Evolutionary conservation across 2,329 filamentous ascomycete genomes (phyloP), one percentile per base, ranked within the genome.

Genomic region (Sporothrix variecibatus): DNA sequence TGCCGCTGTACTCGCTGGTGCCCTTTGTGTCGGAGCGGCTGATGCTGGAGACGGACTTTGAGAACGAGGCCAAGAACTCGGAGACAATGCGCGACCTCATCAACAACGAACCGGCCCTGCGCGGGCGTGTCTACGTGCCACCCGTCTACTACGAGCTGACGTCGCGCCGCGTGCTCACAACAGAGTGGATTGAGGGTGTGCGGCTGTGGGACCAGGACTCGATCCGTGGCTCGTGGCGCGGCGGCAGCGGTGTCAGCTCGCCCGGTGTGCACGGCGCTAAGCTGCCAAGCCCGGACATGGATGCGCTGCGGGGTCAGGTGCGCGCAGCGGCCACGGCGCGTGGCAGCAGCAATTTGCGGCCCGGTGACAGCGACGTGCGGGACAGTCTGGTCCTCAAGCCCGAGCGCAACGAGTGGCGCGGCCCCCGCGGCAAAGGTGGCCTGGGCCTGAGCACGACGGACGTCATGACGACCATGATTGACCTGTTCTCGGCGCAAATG

Each of bases 151-250:
- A 91, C 3, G 94, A 97, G 75, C 87, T 98, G 38, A 94, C 90
- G 71, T 94, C 93, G 20, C 92, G 87, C 80, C 89, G 96, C 51
- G 91, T 99, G 68, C 92, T 99, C 85, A 97, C 95, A 0, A 94
- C 95, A 0, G 96, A 99, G 81, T 99, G 96, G 96, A 97, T 99
- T 75, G 96, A 99, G 82, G 96, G 96, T 7, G 90, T 97, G 2
- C 89, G 95, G 1, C 86, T 99, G 2, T 97, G 95, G 94, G 95
- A 98, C 79, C 97, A 97, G 81, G 90, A 93, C 74, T 87, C 92
- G 72, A 91, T 98, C 80, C 92, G 90, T 0, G 87, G 87, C 2
- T 86, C 88, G 4, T 98, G 96, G 95, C 84, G 91, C 51, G 95
- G 94, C 28, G 93, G 93, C 7, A 89, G 90, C 84, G 89, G 91